Evolutionary conservation across 805 yeast species (phyloP), one percentile per base, ranked within the genome.

Genomic region (Zygosaccharomyces pseudorouxii): DNA sequence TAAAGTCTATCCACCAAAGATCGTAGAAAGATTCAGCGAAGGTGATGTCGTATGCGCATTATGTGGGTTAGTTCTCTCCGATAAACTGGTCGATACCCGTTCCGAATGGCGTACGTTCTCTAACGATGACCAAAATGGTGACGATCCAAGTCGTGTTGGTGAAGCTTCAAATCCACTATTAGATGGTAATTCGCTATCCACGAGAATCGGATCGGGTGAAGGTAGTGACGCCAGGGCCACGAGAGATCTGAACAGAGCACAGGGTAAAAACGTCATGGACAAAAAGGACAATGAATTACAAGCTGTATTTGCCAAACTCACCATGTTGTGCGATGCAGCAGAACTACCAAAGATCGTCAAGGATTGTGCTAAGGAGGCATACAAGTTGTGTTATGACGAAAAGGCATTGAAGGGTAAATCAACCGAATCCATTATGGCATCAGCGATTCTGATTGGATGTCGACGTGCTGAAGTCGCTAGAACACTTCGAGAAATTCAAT

Each of bases 61-160:
- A 53, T 93, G 99, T 73, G 99, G 99, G 2, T 74, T 93, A 49
- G 98, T 92, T 1, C 77, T 93, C 20, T 87, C 96, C 57, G 96
- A 89, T 64, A 77, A 90, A 55, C 83, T 92, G 45, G 96, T 92
- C 27, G 99, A 92, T 62, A 90, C 96, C 4, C 77, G 98, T 57
- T 88, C 97, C 1, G 99, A 92, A 74, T 92, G 99, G 99, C 86
- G 99, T 74, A 93, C 99, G 2, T 92, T 92, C 67, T 84, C 95
- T 51, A 93, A 93, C 64, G 99, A 92, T 67, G 99, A 92, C 68
- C 98, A 92, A 67, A 93, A 92, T 58, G 96, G 95, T 59, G 97
- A 89, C 68, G 99, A 92, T 67, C 99, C 99, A 4, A 84, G 93
- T 56, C 98, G 99, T 86, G 99, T 92, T 54, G 99, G 99, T 68